phyloP scores from a whole-genome alignment of 208 protist genomes.

The Wallacemonas sp. region DNA sequence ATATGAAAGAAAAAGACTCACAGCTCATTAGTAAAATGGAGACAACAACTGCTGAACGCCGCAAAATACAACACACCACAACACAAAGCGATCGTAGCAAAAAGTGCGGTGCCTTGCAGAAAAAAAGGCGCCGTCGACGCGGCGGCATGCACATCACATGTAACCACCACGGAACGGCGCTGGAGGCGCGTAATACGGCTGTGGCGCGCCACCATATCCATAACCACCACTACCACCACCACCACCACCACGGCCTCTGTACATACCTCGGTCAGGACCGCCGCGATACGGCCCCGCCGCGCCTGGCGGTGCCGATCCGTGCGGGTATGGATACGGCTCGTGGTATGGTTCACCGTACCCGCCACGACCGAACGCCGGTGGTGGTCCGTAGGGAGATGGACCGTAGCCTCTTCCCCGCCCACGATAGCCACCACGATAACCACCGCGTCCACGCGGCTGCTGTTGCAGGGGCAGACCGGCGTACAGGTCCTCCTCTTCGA shows the following conservation, averaged over 20 bases:
- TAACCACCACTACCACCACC: no score
- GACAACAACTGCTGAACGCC: no score
- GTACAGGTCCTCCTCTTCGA: slow-evolving; percentile 71
- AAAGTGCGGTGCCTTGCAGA: no score
- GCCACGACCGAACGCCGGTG: background rate
- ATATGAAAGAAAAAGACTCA: no score
- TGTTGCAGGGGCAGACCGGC: slow-evolving; percentile 41
- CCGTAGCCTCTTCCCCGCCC: slow-evolving; percentile 19
- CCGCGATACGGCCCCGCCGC: background rate
- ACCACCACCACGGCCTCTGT: slow-evolving; percentile 21
- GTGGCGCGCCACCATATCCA: slow-evolving; percentile 19
- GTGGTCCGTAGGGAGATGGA: slow-evolving; percentile 10
- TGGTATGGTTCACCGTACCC: background rate
- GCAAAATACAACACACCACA: no score
- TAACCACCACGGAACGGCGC: slow-evolving; percentile 28
- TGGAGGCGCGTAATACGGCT: slow-evolving; percentile 15
- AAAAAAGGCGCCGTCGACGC: no score
- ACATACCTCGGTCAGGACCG: background rate
- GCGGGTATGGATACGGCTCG: background rate
- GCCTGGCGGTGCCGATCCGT: background rate
- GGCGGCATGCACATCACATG: no score
- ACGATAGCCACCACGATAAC: slow-evolving; percentile 9
- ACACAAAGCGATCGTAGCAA: no score
- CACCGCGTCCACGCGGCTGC: slow-evolving; percentile 1
- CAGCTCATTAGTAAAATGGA: no score